Evolutionary conservation across 176 grass and related monocot genomes (phyloP), one percentile per base, ranked within the genome.

Genomic region (Aegilops tauschii): DNA sequence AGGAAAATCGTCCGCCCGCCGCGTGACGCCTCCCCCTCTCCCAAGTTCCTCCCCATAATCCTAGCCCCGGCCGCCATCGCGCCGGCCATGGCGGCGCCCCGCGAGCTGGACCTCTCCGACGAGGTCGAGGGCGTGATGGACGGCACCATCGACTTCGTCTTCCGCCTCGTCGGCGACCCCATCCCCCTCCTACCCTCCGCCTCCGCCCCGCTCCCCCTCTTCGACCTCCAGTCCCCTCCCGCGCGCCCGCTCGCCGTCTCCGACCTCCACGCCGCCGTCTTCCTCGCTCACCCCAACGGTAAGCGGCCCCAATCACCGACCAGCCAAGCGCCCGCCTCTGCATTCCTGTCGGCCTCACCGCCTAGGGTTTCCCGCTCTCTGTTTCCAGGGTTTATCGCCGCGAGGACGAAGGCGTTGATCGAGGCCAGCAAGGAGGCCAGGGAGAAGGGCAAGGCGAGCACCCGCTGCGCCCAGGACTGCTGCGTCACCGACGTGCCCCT

Each of bases 161-260:
- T 95, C 88, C 87, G 92, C 80, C 92, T 91, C 70, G 86, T 90
- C 65, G 96, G 96, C 32, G 96, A 94, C 87, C 72, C 96, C 64
- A 83, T 94, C 74, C 93, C 96, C 44, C 30, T 98, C 45, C 89
- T 92, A 36, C 88, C 90, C 1, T 37, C 80, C 11, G 58, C 79
- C 31, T 84, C 85, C 58, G 10, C 76, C 18, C 85, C 75, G 0
- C 87, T 89, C 49, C 89, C 84, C 66, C 50, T 86, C 31, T 98
- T 95, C 81, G 92, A 95, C 73, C 93, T 95, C 84, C 73, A 84
- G 69, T 88, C 80, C 74, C 86, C 96, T 74, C 93, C 93, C 61
- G 74, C 76, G 3, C 85, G 83, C 68, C 91, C 93, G 79, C 92
- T 95, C 73, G 90, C 86, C n/a, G 83, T 95, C 81, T 94, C 96